Percentiles rank a stretch among this genome's conserved stretches.
These are phyloP conservation scores for Boletus sp. DNA, from an alignment of 1,284 basidiomycete species.

Conservation along the genomic window DNA sequence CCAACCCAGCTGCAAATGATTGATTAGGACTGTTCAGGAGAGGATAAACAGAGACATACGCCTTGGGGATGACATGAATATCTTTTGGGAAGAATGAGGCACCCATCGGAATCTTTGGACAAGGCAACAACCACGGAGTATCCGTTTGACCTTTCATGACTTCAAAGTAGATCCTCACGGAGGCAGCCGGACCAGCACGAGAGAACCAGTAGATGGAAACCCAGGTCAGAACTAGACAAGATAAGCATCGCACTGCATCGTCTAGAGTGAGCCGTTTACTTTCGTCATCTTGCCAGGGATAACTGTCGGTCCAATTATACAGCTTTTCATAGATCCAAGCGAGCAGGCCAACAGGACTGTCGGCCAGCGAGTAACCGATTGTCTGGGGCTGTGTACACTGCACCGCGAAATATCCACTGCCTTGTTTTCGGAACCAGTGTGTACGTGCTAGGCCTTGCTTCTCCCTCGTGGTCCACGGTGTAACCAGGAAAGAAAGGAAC, in stretches of 20 bases:
- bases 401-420: conserved; percentile 45
- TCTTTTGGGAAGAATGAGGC: conserved; percentile 55
- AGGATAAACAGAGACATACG: conserved; percentile 35
- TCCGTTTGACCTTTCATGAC: conserved; percentile 10
- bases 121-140: not conserved
- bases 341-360: conserved; percentile 58
- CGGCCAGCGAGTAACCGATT: conserved; percentile 55
- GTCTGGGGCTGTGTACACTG: conserved; percentile 61
- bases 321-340: conserved; percentile 66
- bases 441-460: conserved; percentile 41
- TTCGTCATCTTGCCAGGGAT: conserved; percentile 56
- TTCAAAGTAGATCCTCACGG: conserved; percentile 58
- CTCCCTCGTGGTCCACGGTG: conserved; percentile 41
- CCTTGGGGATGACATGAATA: conserved; percentile 40
- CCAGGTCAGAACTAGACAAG: conserved; percentile 54
- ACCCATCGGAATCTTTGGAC: conserved; percentile 48
- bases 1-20: conserved; percentile 26
- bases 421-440: conserved; percentile 36
- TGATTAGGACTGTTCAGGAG: not conserved
- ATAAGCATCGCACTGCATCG: conserved; percentile 2
- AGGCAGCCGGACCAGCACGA: conserved; percentile 56
- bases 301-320: conserved; percentile 53
- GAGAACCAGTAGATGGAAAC: conserved; percentile 63
- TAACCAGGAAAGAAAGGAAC: conserved; percentile 33
- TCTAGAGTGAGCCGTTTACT: conserved; percentile 31